Base-by-base conservation (phyloP, 139 green algal species). In the Ettlia oleoabundans region DNA sequence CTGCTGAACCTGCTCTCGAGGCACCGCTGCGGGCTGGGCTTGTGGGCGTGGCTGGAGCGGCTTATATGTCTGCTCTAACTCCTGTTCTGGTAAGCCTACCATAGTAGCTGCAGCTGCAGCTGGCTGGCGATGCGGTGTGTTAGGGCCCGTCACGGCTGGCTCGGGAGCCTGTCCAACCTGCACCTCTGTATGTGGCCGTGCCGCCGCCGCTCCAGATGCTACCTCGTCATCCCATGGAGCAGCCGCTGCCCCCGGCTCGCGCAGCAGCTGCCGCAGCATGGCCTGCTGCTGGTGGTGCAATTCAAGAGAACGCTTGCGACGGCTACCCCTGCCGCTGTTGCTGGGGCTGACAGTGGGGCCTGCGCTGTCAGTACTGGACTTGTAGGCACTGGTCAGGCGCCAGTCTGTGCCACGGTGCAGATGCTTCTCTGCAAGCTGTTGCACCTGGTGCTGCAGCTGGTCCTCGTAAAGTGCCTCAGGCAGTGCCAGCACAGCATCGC, bases 401-500 rank as follows among this genome's bases (percentile, higher is more conserved):
- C 40, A 26, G 21, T 2, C 3, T 19, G 24, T 0, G 24, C 41
- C 32, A 10, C 28, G 22, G 2, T 2, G 33, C 9, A 43, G 4
- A 22, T 64, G 71, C 71, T 64, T 42, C n/a, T 28, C 47, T 32
- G 47, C 71, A 30, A 78, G 71, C 4, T 28, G 9, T 15, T 28
- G 43, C 4, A 78, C 47, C 30, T 38, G 71, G 30, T 64, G 32
- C 6, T 19, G 42, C 71, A 78, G 47, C 3, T 41, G 55, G 5
- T 32, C 55, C 55, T n/a, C 55, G 18, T 5, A n/a, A 22, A 15
- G 5, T 15, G 18, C 0, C 30, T 53, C 30, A 10, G 52, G 40
- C 19, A 78, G 47, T 32, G 33, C 43, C 47, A 78, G 47, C 71
- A 78, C 71, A 4, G 71, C 71, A 30, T 78, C 71, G 6, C 71